These are phyloP conservation scores for Gonapodya prolifera DNA, from an alignment of 192 early-diverging fungal species.

Conservation along the genomic window DNA sequence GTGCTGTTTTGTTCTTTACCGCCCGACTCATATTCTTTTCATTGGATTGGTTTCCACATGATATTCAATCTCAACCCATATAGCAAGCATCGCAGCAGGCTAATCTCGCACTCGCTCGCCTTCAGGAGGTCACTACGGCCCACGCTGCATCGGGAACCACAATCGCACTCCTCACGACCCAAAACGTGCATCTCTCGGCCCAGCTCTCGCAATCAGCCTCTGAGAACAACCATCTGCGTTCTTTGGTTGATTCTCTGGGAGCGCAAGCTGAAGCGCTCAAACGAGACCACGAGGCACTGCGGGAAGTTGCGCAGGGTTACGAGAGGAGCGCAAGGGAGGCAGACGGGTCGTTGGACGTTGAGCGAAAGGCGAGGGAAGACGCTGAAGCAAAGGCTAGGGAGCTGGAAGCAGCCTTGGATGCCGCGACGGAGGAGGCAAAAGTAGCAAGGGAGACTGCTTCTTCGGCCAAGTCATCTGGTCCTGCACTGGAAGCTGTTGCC, in stretches of 20 bases:
- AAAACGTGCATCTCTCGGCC: neutral
- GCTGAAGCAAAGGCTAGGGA: neutral
- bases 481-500: neutral
- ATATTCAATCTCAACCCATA: neutral
- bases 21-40: too few species aligned
- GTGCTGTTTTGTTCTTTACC: too few species aligned
- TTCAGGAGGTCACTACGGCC: neutral
- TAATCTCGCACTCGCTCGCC: neutral
- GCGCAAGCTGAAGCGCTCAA: neutral
- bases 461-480: neutral
- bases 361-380: neutral
- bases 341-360: neutral
- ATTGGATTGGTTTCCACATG: neutral
- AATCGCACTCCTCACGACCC: neutral
- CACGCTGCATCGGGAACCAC: too few species aligned
- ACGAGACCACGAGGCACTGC: neutral
- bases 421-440: neutral
- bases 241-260: neutral
- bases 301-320: neutral
- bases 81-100: neutral
- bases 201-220: too few species aligned
- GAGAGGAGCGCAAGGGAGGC: neutral
- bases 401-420: neutral
- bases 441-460: neutral
- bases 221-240: too few species aligned